These are phyloP conservation scores for Lignosus rhinocerotis DNA, from an alignment of 1,284 basidiomycete genomes.

Conservation along the genomic window DNA sequence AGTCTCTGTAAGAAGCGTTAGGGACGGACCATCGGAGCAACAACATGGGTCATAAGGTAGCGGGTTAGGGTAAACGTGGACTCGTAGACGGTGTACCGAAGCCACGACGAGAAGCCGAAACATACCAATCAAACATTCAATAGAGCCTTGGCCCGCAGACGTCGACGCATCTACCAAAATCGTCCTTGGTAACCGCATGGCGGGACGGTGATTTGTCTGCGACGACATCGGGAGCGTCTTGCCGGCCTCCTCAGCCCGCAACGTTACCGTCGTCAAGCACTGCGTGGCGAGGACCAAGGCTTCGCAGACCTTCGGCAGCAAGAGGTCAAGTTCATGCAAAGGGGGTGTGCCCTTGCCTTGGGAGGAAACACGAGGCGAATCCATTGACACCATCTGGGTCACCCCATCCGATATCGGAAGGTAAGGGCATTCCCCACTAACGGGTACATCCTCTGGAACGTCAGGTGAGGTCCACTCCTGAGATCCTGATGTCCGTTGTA, in stretches of 20 bases:
- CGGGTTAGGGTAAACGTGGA: not conserved
- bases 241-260: constrained; percentile 49
- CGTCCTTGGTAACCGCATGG: constrained; percentile 8
- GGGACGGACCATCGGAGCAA: not conserved
- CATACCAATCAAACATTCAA: constrained; percentile 65
- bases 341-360: constrained; percentile 1
- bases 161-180: constrained; percentile 24
- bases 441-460: not conserved
- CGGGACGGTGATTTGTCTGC: constrained; percentile 1
- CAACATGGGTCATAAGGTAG: not conserved
- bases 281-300: constrained; percentile 78
- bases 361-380: not conserved
- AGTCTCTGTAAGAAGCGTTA: constrained; percentile 47
- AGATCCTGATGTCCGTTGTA: constrained; percentile 47
- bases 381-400: not conserved
- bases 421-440: not conserved
- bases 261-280: constrained; percentile 67
- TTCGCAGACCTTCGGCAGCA: constrained; percentile 76
- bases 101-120: constrained; percentile 10
- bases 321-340: constrained; percentile 51
- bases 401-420: not conserved
- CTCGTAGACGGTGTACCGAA: not conserved
- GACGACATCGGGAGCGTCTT: not conserved
- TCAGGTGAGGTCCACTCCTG: not conserved
- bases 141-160: constrained; percentile 44